Evolutionary conservation across 345 rosid genomes (phyloP).

Genomic region (Kandelia obovata): DNA sequence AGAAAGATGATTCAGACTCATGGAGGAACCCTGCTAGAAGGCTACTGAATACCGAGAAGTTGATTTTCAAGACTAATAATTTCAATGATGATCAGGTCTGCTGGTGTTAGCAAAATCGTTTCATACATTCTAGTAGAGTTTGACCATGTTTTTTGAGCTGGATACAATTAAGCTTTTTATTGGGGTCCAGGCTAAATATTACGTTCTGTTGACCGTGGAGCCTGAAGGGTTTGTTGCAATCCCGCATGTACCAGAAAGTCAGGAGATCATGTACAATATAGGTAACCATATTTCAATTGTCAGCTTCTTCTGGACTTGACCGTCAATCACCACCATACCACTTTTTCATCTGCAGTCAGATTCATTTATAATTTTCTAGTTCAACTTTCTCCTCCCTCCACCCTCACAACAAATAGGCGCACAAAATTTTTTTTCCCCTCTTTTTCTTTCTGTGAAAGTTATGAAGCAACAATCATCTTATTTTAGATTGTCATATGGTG

Average conservation of each 20-base stretch:
- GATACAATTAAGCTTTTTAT: not conserved
- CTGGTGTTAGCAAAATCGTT: constrained; percentile 2
- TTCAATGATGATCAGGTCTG: constrained; percentile 44
- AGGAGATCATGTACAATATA: constrained; percentile 63
- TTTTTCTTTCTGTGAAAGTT: not conserved
- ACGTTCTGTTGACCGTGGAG: constrained; percentile 63
- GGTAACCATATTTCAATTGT: constrained; percentile 33
- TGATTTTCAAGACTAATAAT: constrained; percentile 50
- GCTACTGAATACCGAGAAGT: constrained; percentile 60
- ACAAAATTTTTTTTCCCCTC: not conserved
- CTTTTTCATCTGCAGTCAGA: not conserved
- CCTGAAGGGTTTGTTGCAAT: constrained; percentile 83
- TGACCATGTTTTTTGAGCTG: not conserved
- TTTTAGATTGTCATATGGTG: not conserved
- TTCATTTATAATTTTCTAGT: not conserved
- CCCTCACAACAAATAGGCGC: not conserved
- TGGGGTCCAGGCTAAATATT: constrained; percentile 46
- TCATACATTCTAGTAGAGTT: not conserved
- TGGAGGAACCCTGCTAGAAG: constrained; percentile 37
- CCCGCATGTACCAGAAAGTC: constrained; percentile 46
- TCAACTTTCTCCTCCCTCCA: not conserved
- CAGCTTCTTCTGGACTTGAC: not conserved
- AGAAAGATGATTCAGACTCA: constrained; percentile 37
- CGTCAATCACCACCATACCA: not conserved
- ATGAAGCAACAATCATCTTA: not conserved